Percentiles rank a stretch among this genome's conserved stretches.
Evolutionary conservation across 2,329 filamentous ascomycete species (phyloP).

Genomic region (Monascus ruber): DNA sequence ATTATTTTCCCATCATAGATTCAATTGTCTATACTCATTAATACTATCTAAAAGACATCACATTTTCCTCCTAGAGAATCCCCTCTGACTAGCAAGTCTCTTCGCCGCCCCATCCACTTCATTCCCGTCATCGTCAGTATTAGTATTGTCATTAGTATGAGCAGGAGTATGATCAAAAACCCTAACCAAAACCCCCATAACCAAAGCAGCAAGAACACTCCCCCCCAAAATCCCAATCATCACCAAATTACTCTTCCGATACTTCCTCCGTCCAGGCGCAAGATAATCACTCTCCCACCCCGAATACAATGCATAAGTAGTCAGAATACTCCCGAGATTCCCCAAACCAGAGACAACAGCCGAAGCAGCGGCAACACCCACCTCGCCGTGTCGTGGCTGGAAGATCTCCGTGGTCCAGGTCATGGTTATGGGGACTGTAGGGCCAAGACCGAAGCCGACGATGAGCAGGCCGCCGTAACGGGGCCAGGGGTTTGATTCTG

Average conservation of each 20-base stretch:
- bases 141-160: background rate
- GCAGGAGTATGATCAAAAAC: constrained; percentile 20
- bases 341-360: constrained; percentile 79
- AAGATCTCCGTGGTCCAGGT: constrained; percentile 88
- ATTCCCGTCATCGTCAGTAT: background rate
- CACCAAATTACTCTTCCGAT: constrained; percentile 70
- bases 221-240: constrained; percentile 77
- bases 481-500: constrained; percentile 57
- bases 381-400: constrained; percentile 77
- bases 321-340: constrained; percentile 75
- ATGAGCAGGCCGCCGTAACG: constrained; percentile 82
- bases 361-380: constrained; percentile 75
- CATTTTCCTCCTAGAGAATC: too few relatives aligned
- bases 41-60: too few relatives aligned
- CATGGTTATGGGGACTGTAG: constrained; percentile 88
- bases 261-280: constrained; percentile 54
- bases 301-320: constrained; percentile 79
- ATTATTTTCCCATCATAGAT: too few relatives aligned
- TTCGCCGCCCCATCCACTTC: too few relatives aligned
- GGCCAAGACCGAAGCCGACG: constrained; percentile 80
- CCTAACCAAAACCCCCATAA: constrained; percentile 56
- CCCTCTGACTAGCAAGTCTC: too few relatives aligned
- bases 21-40: too few relatives aligned
- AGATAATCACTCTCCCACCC: constrained; percentile 69
- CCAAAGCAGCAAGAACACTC: constrained; percentile 57